These are phyloP conservation scores for Spinellus fusiger DNA, from an alignment of 192 early-diverging fungal genomes.

Conservation along the genomic window DNA sequence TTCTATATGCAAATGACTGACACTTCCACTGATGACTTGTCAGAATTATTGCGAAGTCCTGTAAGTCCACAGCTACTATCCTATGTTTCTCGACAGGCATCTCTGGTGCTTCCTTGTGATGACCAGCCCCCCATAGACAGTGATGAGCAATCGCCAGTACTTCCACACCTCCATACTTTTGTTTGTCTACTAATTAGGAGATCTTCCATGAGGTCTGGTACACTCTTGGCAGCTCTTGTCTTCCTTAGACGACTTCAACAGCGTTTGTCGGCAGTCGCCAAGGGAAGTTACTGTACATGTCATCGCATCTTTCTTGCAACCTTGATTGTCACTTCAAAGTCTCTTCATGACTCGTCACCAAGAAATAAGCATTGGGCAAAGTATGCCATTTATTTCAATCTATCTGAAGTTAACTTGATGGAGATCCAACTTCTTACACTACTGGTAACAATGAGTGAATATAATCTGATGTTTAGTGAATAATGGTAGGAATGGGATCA, in stretches of 20 bases:
- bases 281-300: constrained; percentile 76
- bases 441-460: constrained; percentile 33
- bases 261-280: constrained; percentile 60
- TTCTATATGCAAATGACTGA: neutral
- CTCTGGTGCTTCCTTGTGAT: constrained; percentile 20
- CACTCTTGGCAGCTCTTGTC: constrained; percentile 62
- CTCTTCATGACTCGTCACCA: constrained; percentile 72
- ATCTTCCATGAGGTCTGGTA: constrained; percentile 66
- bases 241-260: constrained; percentile 63
- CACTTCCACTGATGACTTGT: neutral
- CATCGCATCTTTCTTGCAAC: constrained; percentile 75
- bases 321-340: constrained; percentile 71
- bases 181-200: constrained; percentile 56
- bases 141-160: constrained; percentile 3
- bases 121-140: neutral
- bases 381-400: constrained; percentile 61
- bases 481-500: too few relatives aligned
- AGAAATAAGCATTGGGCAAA: constrained; percentile 84
- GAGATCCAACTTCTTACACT: constrained; percentile 72
- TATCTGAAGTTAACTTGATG: constrained; percentile 79
- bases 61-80: neutral
- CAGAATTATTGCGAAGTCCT: constrained; percentile 13
- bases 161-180: constrained; percentile 61
- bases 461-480: too few relatives aligned
- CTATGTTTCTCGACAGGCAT: constrained; percentile 16